Evolutionary conservation across 441 rosid species (phyloP), one percentile per base, ranked within the genome.

Genomic region (Brassica hybrid): DNA sequence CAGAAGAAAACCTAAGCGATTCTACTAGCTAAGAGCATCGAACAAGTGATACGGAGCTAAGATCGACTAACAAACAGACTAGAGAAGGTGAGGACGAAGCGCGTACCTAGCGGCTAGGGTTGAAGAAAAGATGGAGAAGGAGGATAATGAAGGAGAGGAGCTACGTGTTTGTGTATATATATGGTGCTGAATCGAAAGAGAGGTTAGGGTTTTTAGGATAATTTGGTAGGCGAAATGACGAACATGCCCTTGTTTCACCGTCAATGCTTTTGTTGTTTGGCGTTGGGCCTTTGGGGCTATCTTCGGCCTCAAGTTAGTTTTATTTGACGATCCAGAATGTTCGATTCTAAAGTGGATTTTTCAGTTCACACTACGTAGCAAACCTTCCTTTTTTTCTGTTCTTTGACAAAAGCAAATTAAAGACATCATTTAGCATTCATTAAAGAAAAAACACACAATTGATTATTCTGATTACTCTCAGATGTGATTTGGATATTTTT

Each of bases 191-290:
- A 8, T 13, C 21, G 48, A 74, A 2, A 16, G 18, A 1, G 38
- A 43, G 14, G 23, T 11, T 68, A 75, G 79, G 79, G 79, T 60
- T 75, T 36, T 57, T 75, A 57, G 1, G 65, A 16, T 65, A 7
- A 3, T 10, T 8, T 7, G 5, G 10, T 7, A 0, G 13, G 0
- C 0, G 0, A 5, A 50, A 48, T 48, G 5, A 73, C 76, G 21
- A 19, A 0, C 5, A 0, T 50, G 1, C 76, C 76, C 76, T n/a
- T 63, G 48, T 4, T 13, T 1, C 32, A 18, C 60, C 48, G 60
- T 7, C 45, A 6, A 25, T 45, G 0, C 6, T 56, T 11, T 16
- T 27, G 18, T 10, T 23, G 11, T 38, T 36, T 23, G 48, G 16
- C 8, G 25, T 72, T 48, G 76, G 61, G 60, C 75, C 67, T 41